These are phyloP conservation scores for Trichosphaerium sp. DNA, from an alignment of 78 protist species.

Conservation along the genomic window DNA sequence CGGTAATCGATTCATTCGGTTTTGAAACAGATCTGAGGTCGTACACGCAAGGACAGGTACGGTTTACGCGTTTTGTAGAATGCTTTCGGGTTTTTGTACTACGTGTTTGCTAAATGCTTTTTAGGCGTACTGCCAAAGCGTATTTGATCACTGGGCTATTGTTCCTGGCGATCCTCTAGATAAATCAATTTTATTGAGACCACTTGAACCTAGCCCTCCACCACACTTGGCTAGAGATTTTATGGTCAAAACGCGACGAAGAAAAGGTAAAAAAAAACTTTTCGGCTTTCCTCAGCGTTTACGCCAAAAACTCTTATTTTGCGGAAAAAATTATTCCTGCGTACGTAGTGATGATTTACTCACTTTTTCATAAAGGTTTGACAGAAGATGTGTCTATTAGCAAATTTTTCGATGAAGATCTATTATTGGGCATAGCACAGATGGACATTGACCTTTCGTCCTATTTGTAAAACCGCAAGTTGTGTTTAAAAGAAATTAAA, in stretches of 20 bases:
- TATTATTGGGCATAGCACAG: too few species aligned
- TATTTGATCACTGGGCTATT: conserved; percentile 90
- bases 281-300: too few species aligned
- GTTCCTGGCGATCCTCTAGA: conserved; percentile 99
- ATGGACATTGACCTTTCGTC: too few species aligned
- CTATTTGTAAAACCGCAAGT: too few species aligned
- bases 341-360: too few species aligned
- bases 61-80: neutral
- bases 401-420: conserved; percentile 16
- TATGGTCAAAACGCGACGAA: conserved; percentile 96
- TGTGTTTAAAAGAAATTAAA: too few species aligned
- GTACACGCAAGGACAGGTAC: conserved; percentile 64
- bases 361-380: too few species aligned
- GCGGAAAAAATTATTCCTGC: too few species aligned
- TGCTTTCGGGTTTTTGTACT: neutral
- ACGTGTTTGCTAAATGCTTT: conserved; percentile 70
- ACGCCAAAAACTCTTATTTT: too few species aligned
- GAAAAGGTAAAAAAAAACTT: too few species aligned
- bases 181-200: conserved; percentile 65
- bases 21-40: conserved; percentile 93
- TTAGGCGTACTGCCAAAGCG: conserved; percentile 75
- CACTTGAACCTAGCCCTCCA: conserved; percentile 78
- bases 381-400: conserved; percentile 41
- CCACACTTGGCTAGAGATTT: conserved; percentile 95
- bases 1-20: conserved; percentile 97